phyloP scores from a whole-genome alignment of 495 filamentous ascomycete species.

The Annulohypoxylon bovei region DNA sequence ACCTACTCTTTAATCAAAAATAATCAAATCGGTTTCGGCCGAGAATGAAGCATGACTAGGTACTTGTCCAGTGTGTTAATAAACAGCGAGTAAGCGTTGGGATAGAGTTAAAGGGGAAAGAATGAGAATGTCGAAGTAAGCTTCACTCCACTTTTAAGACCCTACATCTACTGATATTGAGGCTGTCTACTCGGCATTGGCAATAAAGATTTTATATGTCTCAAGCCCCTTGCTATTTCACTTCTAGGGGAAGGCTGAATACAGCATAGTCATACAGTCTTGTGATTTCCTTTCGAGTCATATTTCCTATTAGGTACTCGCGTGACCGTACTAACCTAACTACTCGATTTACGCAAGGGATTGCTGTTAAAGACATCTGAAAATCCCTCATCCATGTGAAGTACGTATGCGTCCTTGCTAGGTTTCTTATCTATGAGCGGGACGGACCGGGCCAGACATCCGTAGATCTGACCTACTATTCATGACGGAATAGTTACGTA shows the following conservation, averaged over 20 bases:
- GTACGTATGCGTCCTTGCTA: neutral
- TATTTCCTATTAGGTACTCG: neutral
- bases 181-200: neutral
- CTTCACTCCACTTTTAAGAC: neutral
- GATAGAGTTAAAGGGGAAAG: neutral
- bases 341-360: neutral
- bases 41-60: neutral
- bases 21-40: neutral
- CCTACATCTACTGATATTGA: neutral
- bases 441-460: neutral
- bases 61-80: neutral
- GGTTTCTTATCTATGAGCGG: neutral
- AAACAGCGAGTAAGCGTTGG: neutral
- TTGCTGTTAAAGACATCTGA: neutral
- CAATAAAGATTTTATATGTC: neutral
- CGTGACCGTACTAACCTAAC: neutral
- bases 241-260: neutral
- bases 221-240: neutral
- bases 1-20: neutral
- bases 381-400: neutral
- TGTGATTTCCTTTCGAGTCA: neutral
- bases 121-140: neutral
- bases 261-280: neutral
- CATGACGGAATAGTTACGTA: conserved; percentile 8
- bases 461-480: neutral